These are phyloP conservation scores for Bretschneidera sinensis DNA, from an alignment of 345 rosid genomes.

Conservation along the genomic window DNA sequence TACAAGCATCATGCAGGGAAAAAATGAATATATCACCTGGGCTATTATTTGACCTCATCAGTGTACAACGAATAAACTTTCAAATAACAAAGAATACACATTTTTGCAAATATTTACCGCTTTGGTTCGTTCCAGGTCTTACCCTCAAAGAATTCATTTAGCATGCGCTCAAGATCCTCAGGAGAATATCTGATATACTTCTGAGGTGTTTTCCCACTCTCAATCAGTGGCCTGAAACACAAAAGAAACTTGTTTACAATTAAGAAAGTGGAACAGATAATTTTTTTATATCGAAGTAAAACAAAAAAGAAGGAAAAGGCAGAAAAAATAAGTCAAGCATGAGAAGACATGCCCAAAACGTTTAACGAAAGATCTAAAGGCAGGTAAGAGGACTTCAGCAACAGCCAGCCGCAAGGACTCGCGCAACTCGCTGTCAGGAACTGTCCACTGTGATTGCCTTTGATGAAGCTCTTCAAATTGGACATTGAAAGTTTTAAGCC, in stretches of 20 bases:
- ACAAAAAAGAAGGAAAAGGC: not conserved
- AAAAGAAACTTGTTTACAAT: constrained; percentile 12
- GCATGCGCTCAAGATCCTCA: constrained; percentile 84
- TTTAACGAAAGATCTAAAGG: constrained; percentile 80
- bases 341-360: constrained; percentile 63
- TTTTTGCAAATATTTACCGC: constrained; percentile 28
- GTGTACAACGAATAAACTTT: constrained; percentile 14
- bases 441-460: constrained; percentile 96
- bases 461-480: constrained; percentile 92
- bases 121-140: constrained; percentile 82
- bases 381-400: constrained; percentile 95
- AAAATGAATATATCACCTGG: constrained; percentile 4
- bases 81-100: not conserved
- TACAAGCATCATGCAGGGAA: not conserved
- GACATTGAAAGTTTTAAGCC: constrained; percentile 77
- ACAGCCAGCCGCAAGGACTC: constrained; percentile 94
- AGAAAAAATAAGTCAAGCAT: not conserved
- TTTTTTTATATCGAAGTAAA: not conserved
- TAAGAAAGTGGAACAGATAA: not conserved
- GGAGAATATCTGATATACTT: constrained; percentile 78
- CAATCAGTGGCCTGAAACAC: constrained; percentile 68
- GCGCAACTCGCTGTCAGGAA: constrained; percentile 90
- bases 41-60: constrained; percentile 15
- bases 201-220: constrained; percentile 72
- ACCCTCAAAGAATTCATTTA: constrained; percentile 89